A percentile compares a stretch with the other conserved stretches of the same genome.
Evolutionary conservation across 176 grass and related monocot genomes (phyloP).

Genomic region (Avena eriantha): DNA sequence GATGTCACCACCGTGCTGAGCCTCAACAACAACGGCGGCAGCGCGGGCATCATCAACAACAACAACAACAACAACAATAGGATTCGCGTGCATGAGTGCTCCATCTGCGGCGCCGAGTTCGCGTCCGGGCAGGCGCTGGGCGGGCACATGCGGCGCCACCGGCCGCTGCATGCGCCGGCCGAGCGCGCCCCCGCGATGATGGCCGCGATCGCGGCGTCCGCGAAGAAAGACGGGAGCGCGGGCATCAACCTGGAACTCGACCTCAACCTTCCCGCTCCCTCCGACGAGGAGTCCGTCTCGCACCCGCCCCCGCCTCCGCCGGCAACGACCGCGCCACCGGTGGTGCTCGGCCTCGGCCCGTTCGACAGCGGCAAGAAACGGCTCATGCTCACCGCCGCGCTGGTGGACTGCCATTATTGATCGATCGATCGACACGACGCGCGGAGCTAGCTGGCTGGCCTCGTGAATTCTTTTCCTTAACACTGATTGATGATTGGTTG

Average conservation of each 20-base stretch:
- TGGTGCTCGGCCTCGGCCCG: constrained; percentile 42
- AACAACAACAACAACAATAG: constrained; percentile 1
- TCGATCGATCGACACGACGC: background rate
- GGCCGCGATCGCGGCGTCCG: constrained; percentile 1
- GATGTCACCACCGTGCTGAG: constrained; percentile 46
- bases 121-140: constrained; percentile 86
- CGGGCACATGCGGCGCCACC: constrained; percentile 92
- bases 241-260: constrained; percentile 59
- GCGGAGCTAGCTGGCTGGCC: constrained; percentile 17
- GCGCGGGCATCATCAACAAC: background rate
- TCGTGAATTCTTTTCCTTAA: constrained; percentile 56
- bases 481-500: constrained; percentile 42
- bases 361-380: constrained; percentile 51
- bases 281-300: constrained; percentile 50
- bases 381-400: constrained; percentile 48
- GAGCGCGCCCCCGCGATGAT: background rate
- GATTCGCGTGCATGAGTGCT: constrained; percentile 67
- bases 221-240: constrained; percentile 37
- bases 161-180: constrained; percentile 48
- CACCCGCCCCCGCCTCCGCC: background rate
- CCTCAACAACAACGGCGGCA: background rate
- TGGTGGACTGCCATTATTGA: constrained; percentile 73
- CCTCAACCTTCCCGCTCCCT: constrained; percentile 79
- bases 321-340: background rate
- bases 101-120: constrained; percentile 73